phyloP scores from a whole-genome alignment of 2,329 filamentous ascomycete species.

The Fragosphaeria purpurea region DNA sequence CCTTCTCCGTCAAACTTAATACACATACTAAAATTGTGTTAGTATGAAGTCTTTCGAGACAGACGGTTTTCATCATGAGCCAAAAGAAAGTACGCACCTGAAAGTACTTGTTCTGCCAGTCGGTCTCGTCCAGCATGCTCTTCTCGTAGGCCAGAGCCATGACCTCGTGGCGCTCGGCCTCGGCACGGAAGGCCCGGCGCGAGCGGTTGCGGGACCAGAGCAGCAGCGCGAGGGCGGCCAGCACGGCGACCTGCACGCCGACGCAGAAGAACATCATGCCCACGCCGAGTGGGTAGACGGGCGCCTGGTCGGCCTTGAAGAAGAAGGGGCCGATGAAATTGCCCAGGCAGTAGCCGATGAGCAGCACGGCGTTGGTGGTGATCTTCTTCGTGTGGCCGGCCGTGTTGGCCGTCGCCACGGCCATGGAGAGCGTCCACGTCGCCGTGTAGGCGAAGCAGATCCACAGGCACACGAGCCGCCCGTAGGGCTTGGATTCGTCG shows the following conservation, averaged over 20 bases:
- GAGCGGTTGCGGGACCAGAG: not conserved
- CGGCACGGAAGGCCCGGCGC: not conserved
- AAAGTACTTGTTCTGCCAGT: not conserved
- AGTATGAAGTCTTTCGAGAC: conserved; percentile 16
- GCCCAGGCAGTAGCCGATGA: conserved; percentile 49
- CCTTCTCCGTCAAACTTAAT: too few relatives aligned
- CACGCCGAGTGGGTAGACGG: conserved; percentile 27
- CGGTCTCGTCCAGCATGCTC: not conserved
- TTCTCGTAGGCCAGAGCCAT: not conserved
- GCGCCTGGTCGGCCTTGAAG: conserved; percentile 42
- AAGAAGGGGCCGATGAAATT: conserved; percentile 55
- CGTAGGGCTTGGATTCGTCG: conserved; percentile 10
- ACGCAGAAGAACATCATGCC: conserved; percentile 12
- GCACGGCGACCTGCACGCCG: not conserved
- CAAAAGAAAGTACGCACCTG: not conserved
- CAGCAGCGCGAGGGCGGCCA: not conserved
- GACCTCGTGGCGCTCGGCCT: not conserved
- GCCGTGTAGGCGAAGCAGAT: conserved; percentile 24
- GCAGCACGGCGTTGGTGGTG: conserved; percentile 51
- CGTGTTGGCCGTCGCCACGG: conserved; percentile 38
- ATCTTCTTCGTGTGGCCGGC: conserved; percentile 54
- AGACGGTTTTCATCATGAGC: not conserved
- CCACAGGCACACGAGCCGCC: conserved; percentile 18
- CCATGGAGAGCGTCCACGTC: conserved; percentile 29
- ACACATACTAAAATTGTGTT: too few relatives aligned